phyloP scores from a whole-genome alignment of 192 early-diverging fungal species.

The Blastocladiella britannica region DNA sequence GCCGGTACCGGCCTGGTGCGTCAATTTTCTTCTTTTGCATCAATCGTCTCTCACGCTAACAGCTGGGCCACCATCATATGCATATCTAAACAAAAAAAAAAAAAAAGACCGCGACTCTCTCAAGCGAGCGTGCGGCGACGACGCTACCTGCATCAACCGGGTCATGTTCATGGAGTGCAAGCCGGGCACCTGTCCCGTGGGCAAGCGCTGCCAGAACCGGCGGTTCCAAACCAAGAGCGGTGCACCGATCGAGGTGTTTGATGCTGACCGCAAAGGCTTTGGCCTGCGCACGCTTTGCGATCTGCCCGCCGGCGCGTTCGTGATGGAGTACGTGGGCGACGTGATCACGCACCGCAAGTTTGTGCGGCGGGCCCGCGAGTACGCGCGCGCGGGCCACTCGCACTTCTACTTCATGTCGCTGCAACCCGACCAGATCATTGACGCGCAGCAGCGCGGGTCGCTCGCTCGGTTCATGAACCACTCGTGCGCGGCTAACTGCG shows the following conservation, averaged over 20 bases:
- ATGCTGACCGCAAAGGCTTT: conserved; percentile 79
- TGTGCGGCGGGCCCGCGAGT: conserved; percentile 57
- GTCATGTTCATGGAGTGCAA: conserved; percentile 81
- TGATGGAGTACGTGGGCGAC: conserved; percentile 97
- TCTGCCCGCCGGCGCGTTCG: conserved; percentile 58
- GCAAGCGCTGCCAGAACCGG: conserved; percentile 70
- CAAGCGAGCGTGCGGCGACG: conserved; percentile 65
- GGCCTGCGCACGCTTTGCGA: conserved; percentile 57
- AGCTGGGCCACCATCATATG: too few species aligned
- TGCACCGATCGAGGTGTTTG: conserved; percentile 65
- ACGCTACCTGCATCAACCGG: conserved; percentile 79
- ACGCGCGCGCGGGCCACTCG: conserved; percentile 53
- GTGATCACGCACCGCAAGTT: conserved; percentile 67
- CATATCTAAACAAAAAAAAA: too few species aligned
- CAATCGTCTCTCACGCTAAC: too few species aligned
- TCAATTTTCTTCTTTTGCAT: too few species aligned
- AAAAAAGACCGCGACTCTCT: not conserved
- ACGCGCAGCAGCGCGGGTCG: conserved; percentile 82
- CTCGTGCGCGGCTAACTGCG: conserved; percentile 87
- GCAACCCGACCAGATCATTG: conserved; percentile 81
- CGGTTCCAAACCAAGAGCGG: conserved; percentile 69
- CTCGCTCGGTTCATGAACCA: conserved; percentile 96
- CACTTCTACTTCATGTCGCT: conserved; percentile 99
- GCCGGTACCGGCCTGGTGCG: too few species aligned
- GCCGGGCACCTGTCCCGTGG: conserved; percentile 67